These are phyloP conservation scores for Ceratobasidium sp. DNA, from an alignment of 1,284 basidiomycete species.

Conservation along the genomic window DNA sequence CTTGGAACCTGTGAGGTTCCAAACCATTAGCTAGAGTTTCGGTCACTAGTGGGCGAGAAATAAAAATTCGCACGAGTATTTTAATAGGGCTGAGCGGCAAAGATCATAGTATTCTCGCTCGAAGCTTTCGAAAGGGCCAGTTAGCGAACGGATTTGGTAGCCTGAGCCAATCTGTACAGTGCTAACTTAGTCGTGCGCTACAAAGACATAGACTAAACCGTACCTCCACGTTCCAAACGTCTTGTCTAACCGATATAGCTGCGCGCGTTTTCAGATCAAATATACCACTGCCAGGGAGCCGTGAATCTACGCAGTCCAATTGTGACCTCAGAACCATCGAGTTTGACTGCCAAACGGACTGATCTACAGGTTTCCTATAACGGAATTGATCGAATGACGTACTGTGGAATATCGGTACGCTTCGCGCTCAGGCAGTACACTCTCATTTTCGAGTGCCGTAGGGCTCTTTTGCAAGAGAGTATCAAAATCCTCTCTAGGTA, in stretches of 20 bases:
- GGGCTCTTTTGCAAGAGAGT: conserved; percentile 62
- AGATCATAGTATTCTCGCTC: conserved; percentile 94
- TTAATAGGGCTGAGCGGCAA: conserved; percentile 91
- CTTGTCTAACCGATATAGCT: conserved; percentile 82
- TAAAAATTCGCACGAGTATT: conserved; percentile 72
- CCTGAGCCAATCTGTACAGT: conserved; percentile 69
- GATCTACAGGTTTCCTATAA: not conserved
- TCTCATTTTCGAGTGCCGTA: conserved; percentile 16
- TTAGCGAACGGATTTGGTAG: conserved; percentile 70
- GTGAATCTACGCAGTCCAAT: conserved; percentile 83
- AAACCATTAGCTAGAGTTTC: not conserved
- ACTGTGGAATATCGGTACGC: conserved; percentile 87
- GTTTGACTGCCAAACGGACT: conserved; percentile 55
- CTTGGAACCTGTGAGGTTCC: conserved; percentile 76
- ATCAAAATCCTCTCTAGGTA: conserved; percentile 68
- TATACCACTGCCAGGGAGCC: conserved; percentile 86
- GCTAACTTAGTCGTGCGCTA: not conserved
- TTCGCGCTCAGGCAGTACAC: conserved; percentile 55
- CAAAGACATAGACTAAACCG: conserved; percentile 35
- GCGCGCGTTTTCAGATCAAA: conserved; percentile 98
- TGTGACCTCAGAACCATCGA: conserved; percentile 86
- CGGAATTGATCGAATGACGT: not conserved
- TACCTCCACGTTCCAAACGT: conserved; percentile 85
- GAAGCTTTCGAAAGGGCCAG: conserved; percentile 75
- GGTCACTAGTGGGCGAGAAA: not conserved